Evolutionary conservation across 2,329 filamentous ascomycete species (phyloP), one percentile per base, ranked within the genome.

Genomic region (Juglanconis oblonga): DNA sequence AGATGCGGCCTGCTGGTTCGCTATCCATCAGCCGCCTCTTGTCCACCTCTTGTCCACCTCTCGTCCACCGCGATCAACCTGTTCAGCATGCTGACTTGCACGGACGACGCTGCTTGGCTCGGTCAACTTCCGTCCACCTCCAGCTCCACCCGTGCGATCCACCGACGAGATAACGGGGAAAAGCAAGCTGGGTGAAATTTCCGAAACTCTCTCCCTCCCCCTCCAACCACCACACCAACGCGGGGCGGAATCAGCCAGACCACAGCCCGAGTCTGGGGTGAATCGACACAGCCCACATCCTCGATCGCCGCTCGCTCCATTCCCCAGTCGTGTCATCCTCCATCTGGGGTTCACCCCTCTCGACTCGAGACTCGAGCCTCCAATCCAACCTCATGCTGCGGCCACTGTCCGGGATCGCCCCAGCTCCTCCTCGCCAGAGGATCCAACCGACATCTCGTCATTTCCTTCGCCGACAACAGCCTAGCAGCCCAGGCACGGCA

Each of bases 81-180:
- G 17, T 36, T 29, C 9, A 9, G 44, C 29, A 45, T n/a, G 14
- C 17, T 6, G 5, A 45, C n/a, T 29, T 17, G n/a, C 44, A 45
- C n/a, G 5, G 17, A 29, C 44, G 10, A 36, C 5, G 24, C 38
- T 59, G 36, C 47, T 32, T 40, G 45, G 49, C 17, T 59, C 57
- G 60, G 60, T 35, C 60, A 59, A 54, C 35, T 50, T 60, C 60
- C 57, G 57, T 48, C 11, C 40, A 32, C 31, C 35, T 40, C 35
- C 32, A 35, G 49, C 13, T 51, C 56, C 60, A 58, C 56, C 33
- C 36, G 44, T n/a, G 40, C 35, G 58, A 32, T 36, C 48, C 36
- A 57, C 52, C 48, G 36, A 52, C 57, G 57, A 59, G 60, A 62
- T 62, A 59, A 59, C 52, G 49, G 50, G 57, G 44, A 24, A 45